These are phyloP conservation scores for Dichomitus squalens DNA, from an alignment of 1,284 basidiomycete species.

Conservation along the genomic window DNA sequence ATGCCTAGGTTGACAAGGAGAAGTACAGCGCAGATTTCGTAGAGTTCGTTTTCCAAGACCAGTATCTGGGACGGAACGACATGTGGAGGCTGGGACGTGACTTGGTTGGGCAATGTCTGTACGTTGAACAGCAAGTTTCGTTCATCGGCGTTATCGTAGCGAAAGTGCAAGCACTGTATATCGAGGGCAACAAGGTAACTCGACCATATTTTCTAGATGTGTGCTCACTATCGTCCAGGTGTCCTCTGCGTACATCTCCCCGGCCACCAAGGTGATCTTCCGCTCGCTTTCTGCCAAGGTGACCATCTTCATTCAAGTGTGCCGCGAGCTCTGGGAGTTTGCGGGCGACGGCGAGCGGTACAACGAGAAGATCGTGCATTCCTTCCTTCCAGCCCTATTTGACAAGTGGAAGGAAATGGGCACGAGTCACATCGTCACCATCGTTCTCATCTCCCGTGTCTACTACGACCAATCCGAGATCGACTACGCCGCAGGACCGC, in stretches of 20 bases:
- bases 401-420: constrained; percentile 79
- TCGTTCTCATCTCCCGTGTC: constrained; percentile 94
- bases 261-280: constrained; percentile 87
- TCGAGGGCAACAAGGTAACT: constrained; percentile 62
- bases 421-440: constrained; percentile 93
- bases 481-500: constrained; percentile 74
- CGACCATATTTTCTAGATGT: neutral
- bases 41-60: constrained; percentile 89
- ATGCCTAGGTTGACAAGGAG: constrained; percentile 64
- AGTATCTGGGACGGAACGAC: constrained; percentile 89
- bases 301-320: constrained; percentile 95
- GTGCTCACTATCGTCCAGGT: constrained; percentile 47
- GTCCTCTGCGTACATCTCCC: constrained; percentile 80
- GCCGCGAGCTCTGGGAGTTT: constrained; percentile 96
- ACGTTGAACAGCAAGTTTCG: constrained; percentile 69
- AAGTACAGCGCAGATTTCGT: constrained; percentile 77
- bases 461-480: constrained; percentile 88
- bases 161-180: constrained; percentile 78
- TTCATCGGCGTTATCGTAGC: constrained; percentile 81
- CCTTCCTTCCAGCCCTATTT: constrained; percentile 87
- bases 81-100: constrained; percentile 88
- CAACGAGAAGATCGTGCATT: constrained; percentile 95
- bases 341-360: constrained; percentile 95
- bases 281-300: constrained; percentile 91
- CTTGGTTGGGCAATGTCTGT: constrained; percentile 77